A percentile compares a stretch with the other conserved stretches of the same genome.
Evolutionary conservation across 768 basidiomycete genomes (phyloP).

Genomic region (Podaxis sp.): DNA sequence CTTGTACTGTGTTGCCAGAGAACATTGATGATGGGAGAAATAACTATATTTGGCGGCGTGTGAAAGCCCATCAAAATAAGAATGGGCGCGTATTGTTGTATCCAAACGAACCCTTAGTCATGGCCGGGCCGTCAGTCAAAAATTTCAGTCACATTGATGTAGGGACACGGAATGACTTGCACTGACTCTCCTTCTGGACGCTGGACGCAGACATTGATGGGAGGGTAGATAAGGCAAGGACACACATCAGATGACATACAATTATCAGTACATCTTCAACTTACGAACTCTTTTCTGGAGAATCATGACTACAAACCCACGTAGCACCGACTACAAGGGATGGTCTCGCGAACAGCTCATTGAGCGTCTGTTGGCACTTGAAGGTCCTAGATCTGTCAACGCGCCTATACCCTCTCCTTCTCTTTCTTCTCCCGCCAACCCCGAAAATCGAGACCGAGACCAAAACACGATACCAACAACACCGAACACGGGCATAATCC

Average conservation of each 20-base stretch:
- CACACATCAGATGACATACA: conserved; percentile 3
- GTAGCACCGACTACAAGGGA: conserved; percentile 26
- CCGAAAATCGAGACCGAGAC: not conserved
- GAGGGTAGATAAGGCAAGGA: not conserved
- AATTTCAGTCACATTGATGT: not conserved
- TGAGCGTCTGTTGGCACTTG: conserved; percentile 57
- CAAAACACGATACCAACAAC: not conserved
- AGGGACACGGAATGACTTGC: not conserved
- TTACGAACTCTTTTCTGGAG: conserved; percentile 9
- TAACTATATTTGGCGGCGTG: too few relatives aligned
- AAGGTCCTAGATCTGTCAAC: conserved; percentile 30
- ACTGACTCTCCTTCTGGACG: not conserved
- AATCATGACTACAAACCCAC: conserved; percentile 17
- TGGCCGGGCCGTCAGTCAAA: not conserved
- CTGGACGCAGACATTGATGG: not conserved
- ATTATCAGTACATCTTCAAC: conserved; percentile 8
- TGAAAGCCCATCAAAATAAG: too few relatives aligned
- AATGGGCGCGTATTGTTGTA: too few relatives aligned
- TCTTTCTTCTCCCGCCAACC: not conserved
- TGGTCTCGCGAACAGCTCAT: conserved; percentile 68
- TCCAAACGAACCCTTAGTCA: too few relatives aligned
- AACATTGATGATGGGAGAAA: too few relatives aligned
- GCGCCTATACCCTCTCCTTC: not conserved
- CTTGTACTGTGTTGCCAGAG: too few relatives aligned
- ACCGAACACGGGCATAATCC: not conserved